Evolutionary conservation across 139 green algal species (phyloP), one percentile per base, ranked within the genome.

Genomic region (Chlamydomonas applanata): DNA sequence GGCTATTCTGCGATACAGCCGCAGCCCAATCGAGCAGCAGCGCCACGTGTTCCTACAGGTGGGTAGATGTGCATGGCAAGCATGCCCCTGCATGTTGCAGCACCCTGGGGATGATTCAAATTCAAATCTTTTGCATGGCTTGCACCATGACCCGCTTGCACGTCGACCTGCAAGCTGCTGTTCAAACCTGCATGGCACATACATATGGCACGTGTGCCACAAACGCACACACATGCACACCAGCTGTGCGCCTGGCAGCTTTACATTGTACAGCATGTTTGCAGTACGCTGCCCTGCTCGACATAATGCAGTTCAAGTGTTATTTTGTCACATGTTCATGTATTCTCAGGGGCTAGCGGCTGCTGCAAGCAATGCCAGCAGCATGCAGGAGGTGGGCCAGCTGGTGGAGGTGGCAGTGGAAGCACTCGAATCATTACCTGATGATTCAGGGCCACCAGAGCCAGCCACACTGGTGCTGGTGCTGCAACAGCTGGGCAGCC

Each of bases 21-120:
- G 68, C 17, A 80, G 75, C 59, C 22, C 74, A 2, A 35, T 71
- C 33, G 65, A 70, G 11, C 24, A 29, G 19, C 46, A 66, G 13
- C 67, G 75, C 1, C 60, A 75, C 19, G 33, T 32, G 0, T 75
- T 75, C 57, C 29, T 80, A 27, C 74, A 75, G 59, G 75, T 80
- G n/a, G 36, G 60, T 22, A n/a, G 69, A 17, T 30, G 33, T 33
- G 68, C 52, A 54, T 57, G 65, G n/a, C 19, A n/a, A n/a, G n/a
- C n/a, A n/a, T n/a, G n/a, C n/a, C n/a, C n/a, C n/a, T n/a, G n/a
- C n/a, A n/a, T n/a, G n/a, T n/a, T n/a, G n/a, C n/a, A n/a, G n/a
- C n/a, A n/a, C n/a, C n/a, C n/a, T n/a, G n/a, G n/a, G n/a, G n/a
- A n/a, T n/a, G n/a, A n/a, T n/a, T n/a, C n/a, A n/a, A n/a, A n/a